Percentiles rank a stretch among this genome's conserved stretches.
phyloP scores from a whole-genome alignment of 2,329 filamentous ascomycete species.

The Curvularia hawaiiensis region DNA sequence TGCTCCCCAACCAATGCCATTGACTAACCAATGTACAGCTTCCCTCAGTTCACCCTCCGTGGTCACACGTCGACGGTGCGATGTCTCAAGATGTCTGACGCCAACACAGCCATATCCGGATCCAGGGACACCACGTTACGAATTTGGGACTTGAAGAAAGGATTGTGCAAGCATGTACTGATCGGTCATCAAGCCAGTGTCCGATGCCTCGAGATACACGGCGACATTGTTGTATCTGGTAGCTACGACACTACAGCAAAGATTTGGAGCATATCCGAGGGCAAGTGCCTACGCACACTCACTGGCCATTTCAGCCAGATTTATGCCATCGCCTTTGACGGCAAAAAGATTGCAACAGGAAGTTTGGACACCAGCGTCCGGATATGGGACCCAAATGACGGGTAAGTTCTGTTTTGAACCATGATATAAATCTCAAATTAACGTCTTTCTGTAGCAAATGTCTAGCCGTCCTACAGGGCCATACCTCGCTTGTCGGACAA shows the following conservation, averaged over 20 bases:
- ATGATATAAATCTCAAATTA: constrained; percentile 12
- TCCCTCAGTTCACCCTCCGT: constrained; percentile 66
- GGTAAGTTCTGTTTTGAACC: constrained; percentile 60
- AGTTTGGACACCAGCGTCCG: constrained; percentile 95
- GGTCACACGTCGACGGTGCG: constrained; percentile 97
- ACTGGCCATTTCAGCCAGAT: constrained; percentile 98
- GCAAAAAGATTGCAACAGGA: constrained; percentile 88
- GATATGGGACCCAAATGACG: constrained; percentile 92
- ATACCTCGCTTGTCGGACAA: constrained; percentile 95
- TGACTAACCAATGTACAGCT: constrained; percentile 27
- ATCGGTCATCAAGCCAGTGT: constrained; percentile 96
- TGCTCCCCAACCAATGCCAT: background rate
- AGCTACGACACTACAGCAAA: constrained; percentile 97
- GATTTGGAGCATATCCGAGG: constrained; percentile 98
- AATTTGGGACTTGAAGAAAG: constrained; percentile 91
- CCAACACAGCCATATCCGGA: constrained; percentile 92
- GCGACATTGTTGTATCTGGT: constrained; percentile 95
- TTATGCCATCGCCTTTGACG: constrained; percentile 97
- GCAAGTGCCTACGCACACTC: constrained; percentile 86
- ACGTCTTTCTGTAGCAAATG: constrained; percentile 60
- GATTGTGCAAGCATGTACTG: constrained; percentile 87
- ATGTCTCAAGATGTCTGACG: constrained; percentile 96
- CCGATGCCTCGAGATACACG: constrained; percentile 92
- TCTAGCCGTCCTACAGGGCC: constrained; percentile 90
- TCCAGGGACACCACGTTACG: constrained; percentile 93